phyloP scores from a whole-genome alignment of 345 rosid genomes.

The Ailanthus altissimus region DNA sequence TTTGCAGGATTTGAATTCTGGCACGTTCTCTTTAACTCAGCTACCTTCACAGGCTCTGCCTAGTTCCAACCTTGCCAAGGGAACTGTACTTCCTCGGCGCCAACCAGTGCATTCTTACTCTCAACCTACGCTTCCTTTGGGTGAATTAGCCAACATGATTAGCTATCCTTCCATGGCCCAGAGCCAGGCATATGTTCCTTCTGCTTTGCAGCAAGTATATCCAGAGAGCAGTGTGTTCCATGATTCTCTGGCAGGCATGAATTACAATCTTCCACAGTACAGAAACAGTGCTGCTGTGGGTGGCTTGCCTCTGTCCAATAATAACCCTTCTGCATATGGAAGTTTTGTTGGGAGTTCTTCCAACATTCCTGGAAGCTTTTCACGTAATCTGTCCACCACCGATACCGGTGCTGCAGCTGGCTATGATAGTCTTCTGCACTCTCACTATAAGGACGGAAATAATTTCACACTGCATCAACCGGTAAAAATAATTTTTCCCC shows the following conservation, averaged over 20 bases:
- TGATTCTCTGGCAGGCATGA: constrained; percentile 33
- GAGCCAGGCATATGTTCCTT: constrained; percentile 22
- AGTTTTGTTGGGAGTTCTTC: constrained; percentile 28
- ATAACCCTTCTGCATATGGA: constrained; percentile 28
- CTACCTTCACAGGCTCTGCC: constrained; percentile 23
- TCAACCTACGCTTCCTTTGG: constrained; percentile 21
- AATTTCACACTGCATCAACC: constrained; percentile 24
- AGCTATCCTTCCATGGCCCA: constrained; percentile 27
- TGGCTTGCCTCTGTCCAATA: constrained; percentile 28
- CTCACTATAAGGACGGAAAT: constrained; percentile 27
- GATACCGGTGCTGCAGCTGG: constrained; percentile 20
- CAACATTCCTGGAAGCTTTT: constrained; percentile 26
- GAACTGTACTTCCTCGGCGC: constrained; percentile 23
- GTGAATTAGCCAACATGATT: constrained; percentile 15
- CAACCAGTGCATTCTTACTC: constrained; percentile 18
- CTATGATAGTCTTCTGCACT: constrained; percentile 22
- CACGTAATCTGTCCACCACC: constrained; percentile 22
- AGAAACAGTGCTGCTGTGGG: constrained; percentile 19
- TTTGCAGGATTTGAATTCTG: constrained; percentile 31
- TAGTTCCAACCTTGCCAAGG: constrained; percentile 17
- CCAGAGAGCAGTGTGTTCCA: constrained; percentile 19
- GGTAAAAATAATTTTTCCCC: constrained; percentile 25
- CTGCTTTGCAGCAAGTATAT: constrained; percentile 33
- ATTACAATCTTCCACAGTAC: constrained; percentile 21
- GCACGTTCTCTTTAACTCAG: constrained; percentile 21